Evolutionary conservation across 2,329 filamentous ascomycete species (phyloP).

Genomic region (Aspergillus pseudotamarii): DNA sequence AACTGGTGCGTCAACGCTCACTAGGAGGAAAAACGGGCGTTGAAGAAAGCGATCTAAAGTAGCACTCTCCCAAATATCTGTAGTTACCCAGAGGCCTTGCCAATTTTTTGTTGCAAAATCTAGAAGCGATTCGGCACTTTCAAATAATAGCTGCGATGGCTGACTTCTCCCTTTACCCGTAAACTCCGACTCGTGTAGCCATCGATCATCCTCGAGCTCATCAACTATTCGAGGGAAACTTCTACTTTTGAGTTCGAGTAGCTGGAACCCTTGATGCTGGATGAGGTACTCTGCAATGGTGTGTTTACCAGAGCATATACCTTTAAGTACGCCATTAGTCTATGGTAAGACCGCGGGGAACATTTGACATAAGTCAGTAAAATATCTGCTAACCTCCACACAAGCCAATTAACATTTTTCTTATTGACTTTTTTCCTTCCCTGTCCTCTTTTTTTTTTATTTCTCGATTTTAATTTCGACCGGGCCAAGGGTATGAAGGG

Average conservation of each 20-base stretch:
- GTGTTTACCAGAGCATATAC: conserved; percentile 90
- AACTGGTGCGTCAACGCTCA: conserved; percentile 89
- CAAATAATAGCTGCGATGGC: conserved; percentile 51
- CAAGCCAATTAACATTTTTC: conserved; percentile 54
- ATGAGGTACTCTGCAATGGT: conserved; percentile 87
- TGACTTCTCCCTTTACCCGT: conserved; percentile 20
- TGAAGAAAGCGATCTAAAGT: conserved; percentile 74
- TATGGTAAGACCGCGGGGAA: not conserved
- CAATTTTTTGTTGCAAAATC: conserved; percentile 85
- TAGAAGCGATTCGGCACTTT: conserved; percentile 68
- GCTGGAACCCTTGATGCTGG: conserved; percentile 78
- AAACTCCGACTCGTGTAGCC: conserved; percentile 28
- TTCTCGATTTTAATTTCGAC: not conserved
- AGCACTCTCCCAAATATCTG: conserved; percentile 73
- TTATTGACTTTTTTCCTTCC: not conserved
- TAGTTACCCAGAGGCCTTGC: conserved; percentile 82
- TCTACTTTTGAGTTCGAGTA: conserved; percentile 61
- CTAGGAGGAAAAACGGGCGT: conserved; percentile 88
- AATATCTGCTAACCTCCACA: conserved; percentile 48
- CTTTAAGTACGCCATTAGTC: conserved; percentile 49
- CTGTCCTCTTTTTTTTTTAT: not conserved
- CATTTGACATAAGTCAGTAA: not conserved
- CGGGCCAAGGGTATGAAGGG: not conserved
- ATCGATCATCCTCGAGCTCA: conserved; percentile 31
- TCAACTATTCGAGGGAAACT: conserved; percentile 26